Percentiles rank a stretch among this genome's conserved stretches.
Conservation (phyloP, 2,329 filamentous ascomycete genomes). For the Zarea fungicola region DNA sequence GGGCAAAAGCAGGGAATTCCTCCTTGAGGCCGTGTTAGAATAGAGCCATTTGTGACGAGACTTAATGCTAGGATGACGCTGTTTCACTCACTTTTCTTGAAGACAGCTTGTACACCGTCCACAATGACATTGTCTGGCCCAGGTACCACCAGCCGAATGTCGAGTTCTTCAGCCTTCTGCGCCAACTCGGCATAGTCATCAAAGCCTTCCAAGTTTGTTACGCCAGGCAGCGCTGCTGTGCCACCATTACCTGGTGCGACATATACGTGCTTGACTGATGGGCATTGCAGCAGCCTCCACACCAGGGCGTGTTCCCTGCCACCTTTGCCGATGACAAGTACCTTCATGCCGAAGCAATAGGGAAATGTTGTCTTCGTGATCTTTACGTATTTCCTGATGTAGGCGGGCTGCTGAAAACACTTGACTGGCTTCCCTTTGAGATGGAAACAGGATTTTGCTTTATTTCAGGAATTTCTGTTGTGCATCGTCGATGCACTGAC, state of each 20-base stretch:
- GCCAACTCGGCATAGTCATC: constrained; percentile 61
- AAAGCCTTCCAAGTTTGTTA: constrained; percentile 49
- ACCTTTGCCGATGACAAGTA: constrained; percentile 69
- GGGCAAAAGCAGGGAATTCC: constrained; percentile 65
- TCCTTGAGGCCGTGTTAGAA: constrained; percentile 22
- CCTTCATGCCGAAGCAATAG: constrained; percentile 15
- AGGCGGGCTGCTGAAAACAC: too few species aligned
- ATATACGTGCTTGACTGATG: constrained; percentile 54
- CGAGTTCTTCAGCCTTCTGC: constrained; percentile 53
- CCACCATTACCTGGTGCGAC: constrained; percentile 62
- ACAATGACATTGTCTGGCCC: constrained; percentile 72
- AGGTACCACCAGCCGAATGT: constrained; percentile 64
- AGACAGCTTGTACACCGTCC: constrained; percentile 67
- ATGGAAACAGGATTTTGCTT: too few species aligned
- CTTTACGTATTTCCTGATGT: too few species aligned
- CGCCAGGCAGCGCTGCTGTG: constrained; percentile 49
- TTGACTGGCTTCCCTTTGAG: too few species aligned
- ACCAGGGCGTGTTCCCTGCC: constrained; percentile 72
- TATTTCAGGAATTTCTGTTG: background rate
- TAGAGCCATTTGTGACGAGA: background rate
- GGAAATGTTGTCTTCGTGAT: too few species aligned
- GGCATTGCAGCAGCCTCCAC: constrained; percentile 66
- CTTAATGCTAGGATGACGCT: background rate
- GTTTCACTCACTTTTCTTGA: constrained; percentile 41
- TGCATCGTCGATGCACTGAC: background rate